Base-by-base conservation (phyloP, 805 yeast genomes). In the Barnettozyma wickerhamii region DNA sequence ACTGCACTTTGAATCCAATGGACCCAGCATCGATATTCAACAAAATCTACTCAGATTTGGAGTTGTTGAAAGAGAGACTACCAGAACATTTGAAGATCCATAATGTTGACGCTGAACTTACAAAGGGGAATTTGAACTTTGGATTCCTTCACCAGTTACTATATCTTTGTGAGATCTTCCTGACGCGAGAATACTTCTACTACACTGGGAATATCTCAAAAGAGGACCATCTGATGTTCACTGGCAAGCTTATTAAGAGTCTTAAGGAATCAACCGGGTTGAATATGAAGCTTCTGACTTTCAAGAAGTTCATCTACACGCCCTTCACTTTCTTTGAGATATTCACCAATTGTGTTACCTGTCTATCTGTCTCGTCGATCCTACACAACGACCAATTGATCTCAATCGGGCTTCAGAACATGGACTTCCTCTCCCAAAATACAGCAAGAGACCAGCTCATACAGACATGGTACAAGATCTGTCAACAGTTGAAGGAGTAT, bases 261-360 rank as follows among this genome's bases (percentile, higher is more conserved):
- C 36, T 65, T 4, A 58, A 58, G 31, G 44, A 50, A 12, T 46
- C 63, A 20, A 48, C 62, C 23, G 41, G 37, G 6, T 41, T 64
- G 36, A 51, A 60, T 5, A 41, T 43, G 13, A 47, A 48, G 2
- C 45, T 64, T 19, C 46, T 56, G 3, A 47, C 47, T 2, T 42
- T 49, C 6, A 49, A 55, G 33, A 42, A 51, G 33, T 60, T 65
- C 63, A 62, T 63, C 5, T 50, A 60, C 20, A 66, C 68, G 1
- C 69, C 69, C 6, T 65, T 64, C 41, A 63, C 69, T 4, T 65
- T 66, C 7, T 63, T 65, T 41, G 62, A 65, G 43, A 53, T 63
- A 6, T 65, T 63, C 48, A 63, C 70, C 2, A 50, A 56, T 21
- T 63, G 66, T 4, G 64, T 62, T 17, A 64, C 68, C 1, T 50